phyloP scores from a whole-genome alignment of 352 stramenopile species.

The Globisporangium spinosum region DNA sequence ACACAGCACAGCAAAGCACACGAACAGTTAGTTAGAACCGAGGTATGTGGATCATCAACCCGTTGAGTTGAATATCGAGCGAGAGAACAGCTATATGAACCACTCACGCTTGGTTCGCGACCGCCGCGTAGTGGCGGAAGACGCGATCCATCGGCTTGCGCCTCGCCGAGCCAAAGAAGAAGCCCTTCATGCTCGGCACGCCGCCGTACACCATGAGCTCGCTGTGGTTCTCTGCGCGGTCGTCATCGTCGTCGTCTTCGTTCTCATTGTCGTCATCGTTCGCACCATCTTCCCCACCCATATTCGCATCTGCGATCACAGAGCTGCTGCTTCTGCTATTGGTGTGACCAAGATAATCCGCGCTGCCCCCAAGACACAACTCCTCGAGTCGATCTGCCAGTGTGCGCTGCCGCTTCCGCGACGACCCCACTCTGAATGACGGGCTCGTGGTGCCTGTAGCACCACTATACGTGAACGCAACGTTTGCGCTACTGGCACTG shows the following conservation, averaged over 20 bases:
- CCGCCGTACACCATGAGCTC: conserved; percentile 39
- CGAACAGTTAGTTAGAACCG: background rate
- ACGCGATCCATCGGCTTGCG: conserved; percentile 55
- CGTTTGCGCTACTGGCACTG: background rate
- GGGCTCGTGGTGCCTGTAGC: conserved; percentile 5
- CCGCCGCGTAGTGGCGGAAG: conserved; percentile 63
- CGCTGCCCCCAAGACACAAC: conserved; percentile 32
- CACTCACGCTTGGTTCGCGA: conserved; percentile 33
- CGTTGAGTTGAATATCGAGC: background rate
- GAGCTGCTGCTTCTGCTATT: conserved; percentile 12
- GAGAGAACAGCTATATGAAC: background rate
- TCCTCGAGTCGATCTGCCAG: conserved; percentile 60
- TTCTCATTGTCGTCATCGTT: conserved; percentile 6
- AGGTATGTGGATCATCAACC: background rate
- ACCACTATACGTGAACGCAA: conserved; percentile 15
- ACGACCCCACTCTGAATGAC: conserved; percentile 19
- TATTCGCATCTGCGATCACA: conserved; percentile 20
- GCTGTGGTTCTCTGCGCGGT: conserved; percentile 8
- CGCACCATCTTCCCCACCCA: conserved; percentile 21
- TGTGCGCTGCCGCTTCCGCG: conserved; percentile 56
- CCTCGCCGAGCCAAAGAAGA: conserved; percentile 43
- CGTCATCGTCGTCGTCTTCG: conserved; percentile 11
- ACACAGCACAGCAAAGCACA: background rate
- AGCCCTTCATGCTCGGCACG: conserved; percentile 33
- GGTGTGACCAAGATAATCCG: conserved; percentile 9